Base-by-base conservation (phyloP, 306 rosid genomes). In the Urtica urens region DNA sequence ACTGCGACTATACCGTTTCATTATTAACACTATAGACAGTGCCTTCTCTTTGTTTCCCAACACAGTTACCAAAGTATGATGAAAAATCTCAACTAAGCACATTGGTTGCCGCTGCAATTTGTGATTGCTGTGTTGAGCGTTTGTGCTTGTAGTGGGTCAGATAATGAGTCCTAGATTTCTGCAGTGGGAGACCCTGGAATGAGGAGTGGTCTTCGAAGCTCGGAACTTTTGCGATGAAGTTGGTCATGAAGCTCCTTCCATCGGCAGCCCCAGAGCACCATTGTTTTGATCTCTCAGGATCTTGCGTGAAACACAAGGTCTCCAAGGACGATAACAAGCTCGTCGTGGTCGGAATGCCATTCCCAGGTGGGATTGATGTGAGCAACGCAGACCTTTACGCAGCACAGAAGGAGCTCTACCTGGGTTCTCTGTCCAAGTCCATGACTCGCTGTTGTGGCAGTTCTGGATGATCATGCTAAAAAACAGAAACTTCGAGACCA, bases 151-250 rank as follows among this genome's bases (percentile, higher is more conserved):
- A n/a, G n/a, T n/a, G 39, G 46, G 50, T 46, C 59, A 23, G 10
- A 53, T 7, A 68, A 28, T 16, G 23, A 65, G 11, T 52, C 46
- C 33, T 57, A 62, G 47, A 44, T 40, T 39, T 77, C 93, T 4
- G 83, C 79, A 0, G 81, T 82, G 31, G 96, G 93, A 55, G 96
- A 86, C 56, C 86, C 93, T 3, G 93, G 90, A 76, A 86, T 86
- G 93, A 55, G 48, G 51, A 41, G 88, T 86, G 31, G 96, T 75
- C 35, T 78, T 86, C 62, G 96, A 86, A 63, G 88, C 81, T 72
- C 79, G 96, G 96, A 86, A 79, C 65, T 86, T 86, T 46, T 86
- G 96, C 79, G 82, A 86, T 65, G 93, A 86, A 65, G 96, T 81
- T 63, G 93, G 81, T 3, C 38, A 63, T 59, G 90, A 86, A 72